Conservation (phyloP, 2,329 filamentous ascomycete species). For the Orbilia oligospora region DNA sequence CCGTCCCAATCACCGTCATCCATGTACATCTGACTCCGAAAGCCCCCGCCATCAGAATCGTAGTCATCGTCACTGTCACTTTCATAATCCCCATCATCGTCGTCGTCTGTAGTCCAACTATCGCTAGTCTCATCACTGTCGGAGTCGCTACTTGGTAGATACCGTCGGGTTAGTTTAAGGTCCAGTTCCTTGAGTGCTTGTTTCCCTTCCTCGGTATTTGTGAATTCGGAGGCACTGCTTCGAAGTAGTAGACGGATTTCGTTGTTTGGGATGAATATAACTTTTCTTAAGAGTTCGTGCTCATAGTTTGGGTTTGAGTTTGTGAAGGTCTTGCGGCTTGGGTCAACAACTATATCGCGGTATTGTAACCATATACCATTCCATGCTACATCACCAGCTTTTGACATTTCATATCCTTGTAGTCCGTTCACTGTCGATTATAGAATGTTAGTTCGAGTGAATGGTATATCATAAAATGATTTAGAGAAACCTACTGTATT, state of each 20-base stretch:
- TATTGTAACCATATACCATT: slow-evolving; percentile 63
- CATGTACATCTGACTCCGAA: background rate
- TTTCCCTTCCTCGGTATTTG: slow-evolving; percentile 1
- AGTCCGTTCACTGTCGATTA: slow-evolving; percentile 21
- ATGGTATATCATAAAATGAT: background rate
- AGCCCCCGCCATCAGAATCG: slow-evolving; percentile 41
- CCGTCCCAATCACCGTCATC: slow-evolving; percentile 57
- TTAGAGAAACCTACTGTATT: background rate
- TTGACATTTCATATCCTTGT: slow-evolving; percentile 4
- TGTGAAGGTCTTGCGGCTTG: slow-evolving; percentile 22
- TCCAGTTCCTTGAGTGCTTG: background rate
- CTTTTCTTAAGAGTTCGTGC: slow-evolving; percentile 37
- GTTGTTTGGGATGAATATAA: slow-evolving; percentile 61
- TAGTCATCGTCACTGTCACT: slow-evolving; percentile 31
- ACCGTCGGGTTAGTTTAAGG: slow-evolving; percentile 39
- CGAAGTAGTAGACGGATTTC: slow-evolving; percentile 60
- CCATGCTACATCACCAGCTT: slow-evolving; percentile 54
- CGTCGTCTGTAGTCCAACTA: slow-evolving; percentile 34
- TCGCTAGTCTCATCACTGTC: slow-evolving; percentile 44
- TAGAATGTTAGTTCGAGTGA: background rate
- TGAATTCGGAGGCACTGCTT: slow-evolving; percentile 59
- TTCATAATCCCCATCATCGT: slow-evolving; percentile 58
- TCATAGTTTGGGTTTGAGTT: slow-evolving; percentile 40
- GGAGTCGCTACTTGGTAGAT: slow-evolving; percentile 27
- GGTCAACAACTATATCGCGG: slow-evolving; percentile 60